Percentiles rank a stretch among this genome's conserved stretches.
phyloP scores from a whole-genome alignment of 495 filamentous ascomycete genomes.

The Lasiosphaeria hispida region DNA sequence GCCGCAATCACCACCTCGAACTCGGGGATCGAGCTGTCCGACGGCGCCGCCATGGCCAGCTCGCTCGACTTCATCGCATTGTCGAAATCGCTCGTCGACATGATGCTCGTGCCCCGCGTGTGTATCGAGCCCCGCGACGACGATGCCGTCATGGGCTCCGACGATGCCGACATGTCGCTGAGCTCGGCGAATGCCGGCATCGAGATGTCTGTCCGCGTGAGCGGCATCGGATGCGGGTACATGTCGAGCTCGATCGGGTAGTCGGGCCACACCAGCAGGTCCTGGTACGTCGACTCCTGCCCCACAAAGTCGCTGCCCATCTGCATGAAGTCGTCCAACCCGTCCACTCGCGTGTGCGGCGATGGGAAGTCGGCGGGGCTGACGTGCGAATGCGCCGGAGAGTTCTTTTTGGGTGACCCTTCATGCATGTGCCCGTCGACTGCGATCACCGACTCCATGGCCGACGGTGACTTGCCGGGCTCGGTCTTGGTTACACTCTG shows the following conservation, averaged over 20 bases:
- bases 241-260: slow-evolving; percentile 36
- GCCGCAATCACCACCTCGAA: slow-evolving; percentile 52
- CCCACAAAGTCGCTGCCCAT: slow-evolving; percentile 28
- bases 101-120: slow-evolving; percentile 45
- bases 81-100: slow-evolving; percentile 40
- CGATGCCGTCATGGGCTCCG: slow-evolving; percentile 35
- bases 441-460: slow-evolving; percentile 26
- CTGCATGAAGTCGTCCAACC: slow-evolving; percentile 37
- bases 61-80: slow-evolving; percentile 31
- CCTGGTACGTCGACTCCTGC: slow-evolving; percentile 33
- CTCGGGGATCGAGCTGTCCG: slow-evolving; percentile 41
- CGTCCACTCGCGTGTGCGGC: slow-evolving; percentile 31
- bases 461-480: slow-evolving; percentile 21
- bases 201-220: slow-evolving; percentile 28
- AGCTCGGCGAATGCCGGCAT: slow-evolving; percentile 32
- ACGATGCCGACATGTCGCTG: slow-evolving; percentile 33
- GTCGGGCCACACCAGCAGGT: slow-evolving; percentile 35
- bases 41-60: slow-evolving; percentile 21
- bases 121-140: slow-evolving; percentile 44
- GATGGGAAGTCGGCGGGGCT: slow-evolving; percentile 35
- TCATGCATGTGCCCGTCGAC: slow-evolving; percentile 28
- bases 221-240: slow-evolving; percentile 27
- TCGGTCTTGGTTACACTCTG: slow-evolving; percentile 24
- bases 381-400: slow-evolving; percentile 32
- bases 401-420: slow-evolving; percentile 27